These are phyloP conservation scores for Brassica nigra DNA, from an alignment of 345 rosid genomes.

Conservation along the genomic window DNA sequence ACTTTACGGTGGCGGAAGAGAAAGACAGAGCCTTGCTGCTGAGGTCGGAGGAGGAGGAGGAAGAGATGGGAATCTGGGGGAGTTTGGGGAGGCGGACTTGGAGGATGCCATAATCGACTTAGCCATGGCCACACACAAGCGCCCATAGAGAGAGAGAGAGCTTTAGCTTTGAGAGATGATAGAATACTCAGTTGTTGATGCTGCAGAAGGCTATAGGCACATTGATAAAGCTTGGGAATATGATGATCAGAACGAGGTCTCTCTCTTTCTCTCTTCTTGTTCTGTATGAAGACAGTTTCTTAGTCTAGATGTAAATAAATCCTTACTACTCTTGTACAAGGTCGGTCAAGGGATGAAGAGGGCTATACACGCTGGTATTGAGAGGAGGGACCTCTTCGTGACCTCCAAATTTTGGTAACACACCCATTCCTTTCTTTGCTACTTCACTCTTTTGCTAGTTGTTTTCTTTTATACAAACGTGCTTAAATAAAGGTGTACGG, in stretches of 20 bases:
- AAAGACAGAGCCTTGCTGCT: constrained; percentile 41
- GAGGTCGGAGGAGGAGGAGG: constrained; percentile 34
- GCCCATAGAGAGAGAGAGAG: no score
- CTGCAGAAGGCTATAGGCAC: constrained; percentile 58
- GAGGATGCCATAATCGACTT: no score
- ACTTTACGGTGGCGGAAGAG: constrained; percentile 54
- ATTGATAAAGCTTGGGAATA: constrained; percentile 56
- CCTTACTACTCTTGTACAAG: neutral
- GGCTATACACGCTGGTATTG: constrained; percentile 54
- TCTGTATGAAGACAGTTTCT: neutral
- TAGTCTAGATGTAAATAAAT: neutral
- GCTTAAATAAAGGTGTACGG: constrained; percentile 47
- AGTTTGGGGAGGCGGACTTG: neutral
- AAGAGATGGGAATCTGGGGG: constrained; percentile 39
- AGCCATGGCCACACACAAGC: no score
- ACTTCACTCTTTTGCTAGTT: neutral
- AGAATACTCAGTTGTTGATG: no score
- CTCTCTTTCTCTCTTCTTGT: constrained; percentile 13
- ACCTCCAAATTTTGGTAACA: constrained; percentile 60
- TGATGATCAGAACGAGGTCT: constrained; percentile 11
- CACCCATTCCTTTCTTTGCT: neutral
- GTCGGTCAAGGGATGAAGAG: neutral
- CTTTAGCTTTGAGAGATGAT: no score
- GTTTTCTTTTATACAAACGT: neutral
- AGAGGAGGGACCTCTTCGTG: constrained; percentile 56